phyloP scores from a whole-genome alignment of 2,329 filamentous ascomycete species.

The Microdochium paspali region DNA sequence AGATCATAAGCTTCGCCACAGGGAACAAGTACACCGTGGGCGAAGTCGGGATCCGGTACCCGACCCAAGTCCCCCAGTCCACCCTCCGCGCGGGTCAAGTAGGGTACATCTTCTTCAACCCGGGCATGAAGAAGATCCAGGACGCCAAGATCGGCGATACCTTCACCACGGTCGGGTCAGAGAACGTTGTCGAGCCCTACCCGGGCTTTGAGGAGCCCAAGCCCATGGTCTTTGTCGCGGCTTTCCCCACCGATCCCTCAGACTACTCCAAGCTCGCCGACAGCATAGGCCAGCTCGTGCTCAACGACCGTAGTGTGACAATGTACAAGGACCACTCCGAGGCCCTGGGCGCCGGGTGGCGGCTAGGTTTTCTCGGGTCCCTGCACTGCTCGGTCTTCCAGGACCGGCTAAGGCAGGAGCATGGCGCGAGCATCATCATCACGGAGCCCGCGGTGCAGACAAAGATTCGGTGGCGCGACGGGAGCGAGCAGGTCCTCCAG shows the following conservation, averaged over 20 bases:
- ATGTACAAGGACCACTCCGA: conserved; percentile 91
- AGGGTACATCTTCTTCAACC: conserved; percentile 94
- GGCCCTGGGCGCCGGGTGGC: conserved; percentile 87
- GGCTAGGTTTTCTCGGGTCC: conserved; percentile 90
- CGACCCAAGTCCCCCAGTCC: conserved; percentile 72
- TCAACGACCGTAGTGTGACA: conserved; percentile 93
- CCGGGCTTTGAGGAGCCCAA: conserved; percentile 96
- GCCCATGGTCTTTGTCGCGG: conserved; percentile 97
- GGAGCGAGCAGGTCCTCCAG: conserved; percentile 68
- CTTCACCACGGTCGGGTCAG: conserved; percentile 72
- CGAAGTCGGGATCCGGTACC: conserved; percentile 95
- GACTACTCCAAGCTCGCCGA: conserved; percentile 84
- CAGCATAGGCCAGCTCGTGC: conserved; percentile 84
- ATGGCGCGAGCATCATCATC: conserved; percentile 91
- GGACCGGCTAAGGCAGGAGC: conserved; percentile 86
- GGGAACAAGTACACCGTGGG: conserved; percentile 85
- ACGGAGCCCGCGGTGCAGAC: conserved; percentile 93
- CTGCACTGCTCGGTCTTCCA: conserved; percentile 99
- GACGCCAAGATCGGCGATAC: conserved; percentile 96
- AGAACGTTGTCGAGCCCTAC: conserved; percentile 68
- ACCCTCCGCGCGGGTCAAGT: conserved; percentile 84
- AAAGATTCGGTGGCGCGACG: conserved; percentile 70
- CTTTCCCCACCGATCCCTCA: conserved; percentile 85
- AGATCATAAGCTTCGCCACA: conserved; percentile 80
- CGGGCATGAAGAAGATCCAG: conserved; percentile 93